A percentile compares a stretch with the other conserved stretches of the same genome.
These are phyloP conservation scores for Phialophora macrospora DNA, from an alignment of 2,329 filamentous ascomycete species.

Conservation along the genomic window DNA sequence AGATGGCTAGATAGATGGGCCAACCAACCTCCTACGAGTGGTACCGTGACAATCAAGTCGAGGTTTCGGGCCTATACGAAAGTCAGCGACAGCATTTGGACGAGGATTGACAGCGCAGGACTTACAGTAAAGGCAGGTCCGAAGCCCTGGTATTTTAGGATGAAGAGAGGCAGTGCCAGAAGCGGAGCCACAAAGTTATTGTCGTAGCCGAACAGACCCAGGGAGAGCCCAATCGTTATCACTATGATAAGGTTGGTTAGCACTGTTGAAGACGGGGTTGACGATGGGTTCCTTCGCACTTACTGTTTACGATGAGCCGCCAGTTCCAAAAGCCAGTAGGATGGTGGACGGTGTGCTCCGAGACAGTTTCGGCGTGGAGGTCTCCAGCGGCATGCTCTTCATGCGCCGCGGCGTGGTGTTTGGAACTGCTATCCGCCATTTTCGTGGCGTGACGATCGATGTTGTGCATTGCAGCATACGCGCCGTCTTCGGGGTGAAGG, in stretches of 20 bases:
- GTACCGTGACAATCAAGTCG: conserved; percentile 45
- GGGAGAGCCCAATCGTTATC: conserved; percentile 19
- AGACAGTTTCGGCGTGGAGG: neutral
- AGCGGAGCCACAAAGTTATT: conserved; percentile 20
- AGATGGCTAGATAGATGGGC: neutral
- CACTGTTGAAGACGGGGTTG: neutral
- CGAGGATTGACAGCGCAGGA: neutral
- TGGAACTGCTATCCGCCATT: neutral
- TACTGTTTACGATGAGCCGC: conserved; percentile 14
- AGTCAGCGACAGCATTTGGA: conserved; percentile 3
- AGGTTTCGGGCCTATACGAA: conserved; percentile 42
- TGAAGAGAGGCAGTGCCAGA: conserved; percentile 14
- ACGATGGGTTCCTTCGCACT: neutral
- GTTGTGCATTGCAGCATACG: neutral
- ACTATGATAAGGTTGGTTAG: neutral
- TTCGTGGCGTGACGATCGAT: conserved; percentile 3
- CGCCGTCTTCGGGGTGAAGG: neutral
- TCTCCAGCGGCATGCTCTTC: neutral
- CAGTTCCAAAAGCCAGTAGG: conserved; percentile 22
- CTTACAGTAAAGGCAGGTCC: conserved; percentile 5
- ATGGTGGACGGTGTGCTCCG: conserved; percentile 11
- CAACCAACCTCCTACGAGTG: conserved; percentile 41
- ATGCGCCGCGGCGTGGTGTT: neutral
- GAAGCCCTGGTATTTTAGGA: conserved; percentile 13
- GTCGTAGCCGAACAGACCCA: conserved; percentile 24